phyloP scores from a whole-genome alignment of 805 yeast genomes.

The Wickerhamiella domercqiae region DNA sequence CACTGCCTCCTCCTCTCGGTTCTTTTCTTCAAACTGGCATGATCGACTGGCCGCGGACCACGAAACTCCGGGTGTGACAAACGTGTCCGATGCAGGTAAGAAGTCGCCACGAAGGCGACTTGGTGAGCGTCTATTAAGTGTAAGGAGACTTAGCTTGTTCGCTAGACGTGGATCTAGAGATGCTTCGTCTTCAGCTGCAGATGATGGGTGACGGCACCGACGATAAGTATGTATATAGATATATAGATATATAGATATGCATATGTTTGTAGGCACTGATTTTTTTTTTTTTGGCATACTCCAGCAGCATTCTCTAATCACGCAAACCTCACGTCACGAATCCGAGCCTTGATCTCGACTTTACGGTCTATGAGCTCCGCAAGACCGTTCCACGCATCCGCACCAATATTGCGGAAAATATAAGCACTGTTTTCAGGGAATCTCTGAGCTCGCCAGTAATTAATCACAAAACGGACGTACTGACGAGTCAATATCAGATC shows the following conservation, averaged over 20 bases:
- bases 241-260: no score
- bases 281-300: no score
- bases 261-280: no score
- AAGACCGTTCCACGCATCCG: constrained; percentile 3
- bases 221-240: no score
- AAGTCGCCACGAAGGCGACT: not conserved
- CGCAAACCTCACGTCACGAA: no score
- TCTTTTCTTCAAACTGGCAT: not conserved
- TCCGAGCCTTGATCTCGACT: no score
- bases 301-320: no score
- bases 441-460: constrained; percentile 4
- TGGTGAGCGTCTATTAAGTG: not conserved
- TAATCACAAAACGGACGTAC: constrained; percentile 5
- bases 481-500: constrained; percentile 7
- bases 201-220: no score
- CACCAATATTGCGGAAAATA: constrained; percentile 3
- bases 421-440: constrained; percentile 8
- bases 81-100: not conserved
- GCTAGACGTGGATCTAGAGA: no score
- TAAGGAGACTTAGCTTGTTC: no score
- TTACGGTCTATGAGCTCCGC: no score
- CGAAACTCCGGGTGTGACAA: not conserved
- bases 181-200: no score
- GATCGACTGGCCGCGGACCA: not conserved
- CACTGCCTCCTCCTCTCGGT: not conserved